Conservation (phyloP, 1,284 basidiomycete genomes). For the Cerioporus squamosus region DNA sequence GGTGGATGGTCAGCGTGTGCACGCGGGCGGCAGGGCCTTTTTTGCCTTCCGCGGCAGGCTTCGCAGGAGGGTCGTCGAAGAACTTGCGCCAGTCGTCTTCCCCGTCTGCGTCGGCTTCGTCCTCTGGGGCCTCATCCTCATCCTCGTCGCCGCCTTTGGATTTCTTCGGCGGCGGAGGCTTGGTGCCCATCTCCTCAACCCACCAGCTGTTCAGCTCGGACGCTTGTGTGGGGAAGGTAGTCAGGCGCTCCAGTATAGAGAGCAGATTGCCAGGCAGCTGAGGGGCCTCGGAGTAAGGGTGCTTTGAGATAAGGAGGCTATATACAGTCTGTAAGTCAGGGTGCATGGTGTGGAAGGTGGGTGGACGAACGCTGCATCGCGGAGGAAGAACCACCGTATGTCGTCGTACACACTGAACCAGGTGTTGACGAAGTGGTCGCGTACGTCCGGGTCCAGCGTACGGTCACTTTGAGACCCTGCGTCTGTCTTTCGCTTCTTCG, state of each 20-base stretch:
- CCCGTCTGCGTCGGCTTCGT: constrained; percentile 42
- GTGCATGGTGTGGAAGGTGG: neutral
- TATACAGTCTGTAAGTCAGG: neutral
- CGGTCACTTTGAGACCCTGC: constrained; percentile 31
- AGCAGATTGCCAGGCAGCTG: constrained; percentile 69
- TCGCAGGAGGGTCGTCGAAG: constrained; percentile 67
- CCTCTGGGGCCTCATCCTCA: constrained; percentile 42
- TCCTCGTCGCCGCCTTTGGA: constrained; percentile 32
- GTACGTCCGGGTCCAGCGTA: constrained; percentile 60
- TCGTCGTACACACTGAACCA: constrained; percentile 88
- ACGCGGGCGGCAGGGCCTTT: constrained; percentile 49
- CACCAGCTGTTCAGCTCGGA: constrained; percentile 88
- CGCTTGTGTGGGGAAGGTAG: constrained; percentile 79
- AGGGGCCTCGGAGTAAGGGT: constrained; percentile 40
- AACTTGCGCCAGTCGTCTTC: constrained; percentile 82
- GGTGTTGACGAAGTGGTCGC: constrained; percentile 65
- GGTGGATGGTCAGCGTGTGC: constrained; percentile 71
- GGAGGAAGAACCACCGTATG: constrained; percentile 91
- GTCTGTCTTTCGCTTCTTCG: constrained; percentile 28
- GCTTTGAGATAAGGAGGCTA: constrained; percentile 28
- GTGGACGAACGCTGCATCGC: constrained; percentile 73
- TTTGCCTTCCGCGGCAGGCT: constrained; percentile 37
- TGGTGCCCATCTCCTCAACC: constrained; percentile 71
- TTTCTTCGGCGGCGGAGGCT: constrained; percentile 57
- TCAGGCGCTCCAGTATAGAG: constrained; percentile 76